Base-by-base conservation (phyloP, 805 yeast genomes). In the Schwanniomyces sp. region DNA sequence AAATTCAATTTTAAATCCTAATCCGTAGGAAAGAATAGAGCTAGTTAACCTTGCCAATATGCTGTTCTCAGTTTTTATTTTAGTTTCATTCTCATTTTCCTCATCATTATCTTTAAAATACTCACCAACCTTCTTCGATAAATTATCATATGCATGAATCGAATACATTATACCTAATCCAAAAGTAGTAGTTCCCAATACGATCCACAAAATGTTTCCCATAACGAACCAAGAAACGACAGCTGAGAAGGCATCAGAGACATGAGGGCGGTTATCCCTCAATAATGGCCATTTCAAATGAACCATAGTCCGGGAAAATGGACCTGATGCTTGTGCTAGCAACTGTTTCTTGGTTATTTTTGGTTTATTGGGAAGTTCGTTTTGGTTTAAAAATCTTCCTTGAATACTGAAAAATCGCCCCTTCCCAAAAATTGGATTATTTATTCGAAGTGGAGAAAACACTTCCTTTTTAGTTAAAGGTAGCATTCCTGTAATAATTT, bases 101-200 rank as follows among this genome's bases (percentile, higher is more conserved):
- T 68, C 74, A 39, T 65, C 63, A 7, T 63, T 63, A 11, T 44
- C 30, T 47, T 50, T 51, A 51, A 57, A 25, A 39, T 47, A 26
- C 17, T 32, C 36, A 14, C 21, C 12, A 7, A 67, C 42, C 11
- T 52, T 52, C 17, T 59, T 52, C 52, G 62, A 50, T 16, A 63
- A 43, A 30, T 61, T 62, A 37, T 70, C 74, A 44, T 63, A 59
- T 9, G 67, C 52, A 52, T 80, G 74, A 4, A 76, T 59, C 1
- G 75, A 54, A 55, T 79, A 78, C 57, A 80, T 67, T 6, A 74
- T 51, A 28, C 72, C 66, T 32, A 82, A 74, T 7, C 74, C 74
- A 56, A 80, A 80, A 1, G 84, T 80, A 7, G 85, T 80, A 2
- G 85, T 80, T 3, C 85, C 85, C 46, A 80, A 63, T 11, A 79